These are phyloP conservation scores for Colletotrichum sp. DNA, from an alignment of 2,329 filamentous ascomycete species.

Conservation along the genomic window DNA sequence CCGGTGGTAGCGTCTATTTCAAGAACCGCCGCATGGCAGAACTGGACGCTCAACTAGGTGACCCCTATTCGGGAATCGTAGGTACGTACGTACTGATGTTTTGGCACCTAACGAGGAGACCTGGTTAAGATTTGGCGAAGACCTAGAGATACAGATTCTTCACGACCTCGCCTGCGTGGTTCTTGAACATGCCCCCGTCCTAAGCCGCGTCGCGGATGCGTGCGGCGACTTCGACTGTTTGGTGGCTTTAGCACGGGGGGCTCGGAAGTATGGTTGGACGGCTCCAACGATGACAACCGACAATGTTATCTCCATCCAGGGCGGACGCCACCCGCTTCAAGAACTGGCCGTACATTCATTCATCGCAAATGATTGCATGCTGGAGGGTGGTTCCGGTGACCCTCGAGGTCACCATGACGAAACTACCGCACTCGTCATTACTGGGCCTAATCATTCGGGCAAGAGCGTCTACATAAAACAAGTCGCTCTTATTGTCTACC, in stretches of 20 bases:
- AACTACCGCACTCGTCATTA: conserved; percentile 76
- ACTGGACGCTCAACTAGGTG: conserved; percentile 82
- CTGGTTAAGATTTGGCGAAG: conserved; percentile 42
- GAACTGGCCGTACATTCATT: conserved; percentile 82
- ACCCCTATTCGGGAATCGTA: conserved; percentile 84
- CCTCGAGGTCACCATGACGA: conserved; percentile 22
- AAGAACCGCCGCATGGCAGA: conserved; percentile 84
- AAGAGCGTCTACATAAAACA: conserved; percentile 98
- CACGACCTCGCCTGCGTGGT: conserved; percentile 76
- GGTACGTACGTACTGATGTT: conserved; percentile 51
- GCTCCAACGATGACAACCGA: conserved; percentile 72
- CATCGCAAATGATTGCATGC: conserved; percentile 80
- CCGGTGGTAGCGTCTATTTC: conserved; percentile 77
- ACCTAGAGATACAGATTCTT: conserved; percentile 88
- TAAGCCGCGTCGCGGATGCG: conserved; percentile 75
- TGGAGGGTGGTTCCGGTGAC: conserved; percentile 63
- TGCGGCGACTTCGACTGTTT: conserved; percentile 89
- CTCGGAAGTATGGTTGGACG: conserved; percentile 73
- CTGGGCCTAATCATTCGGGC: conserved; percentile 94
- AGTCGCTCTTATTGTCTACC: conserved; percentile 85
- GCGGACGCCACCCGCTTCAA: conserved; percentile 87
- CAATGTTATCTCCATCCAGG: conserved; percentile 75
- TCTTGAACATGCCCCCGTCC: conserved; percentile 69
- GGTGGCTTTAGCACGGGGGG: conserved; percentile 79
- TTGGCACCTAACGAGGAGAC: not conserved